phyloP scores from a whole-genome alignment of 176 grass and related monocot species.

The Musa itinerans region DNA sequence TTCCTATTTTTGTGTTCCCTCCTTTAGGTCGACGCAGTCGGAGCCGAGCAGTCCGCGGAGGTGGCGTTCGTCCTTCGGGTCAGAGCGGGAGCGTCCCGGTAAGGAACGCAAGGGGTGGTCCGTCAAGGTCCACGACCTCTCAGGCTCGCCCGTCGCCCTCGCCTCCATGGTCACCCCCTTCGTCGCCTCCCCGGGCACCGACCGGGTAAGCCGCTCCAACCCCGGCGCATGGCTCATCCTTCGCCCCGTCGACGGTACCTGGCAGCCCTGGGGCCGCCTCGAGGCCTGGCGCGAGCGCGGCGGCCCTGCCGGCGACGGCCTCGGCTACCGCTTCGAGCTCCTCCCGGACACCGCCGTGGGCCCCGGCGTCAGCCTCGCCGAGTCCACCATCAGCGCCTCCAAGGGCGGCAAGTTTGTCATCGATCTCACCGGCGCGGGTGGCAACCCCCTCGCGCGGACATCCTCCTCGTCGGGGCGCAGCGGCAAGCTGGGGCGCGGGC shows the following conservation, averaged over 20 bases:
- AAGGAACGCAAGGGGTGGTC: conserved; percentile 99
- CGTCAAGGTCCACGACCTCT: conserved; percentile 89
- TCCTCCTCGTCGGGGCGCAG: conserved; percentile 56
- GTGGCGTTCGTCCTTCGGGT: conserved; percentile 32
- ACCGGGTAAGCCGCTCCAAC: conserved; percentile 80
- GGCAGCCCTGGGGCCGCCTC: conserved; percentile 84
- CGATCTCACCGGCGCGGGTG: conserved; percentile 49
- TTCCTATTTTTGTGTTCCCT: neutral
- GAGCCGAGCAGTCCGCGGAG: conserved; percentile 23
- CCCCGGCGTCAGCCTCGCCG: conserved; percentile 40
- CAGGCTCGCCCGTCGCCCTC: conserved; percentile 76
- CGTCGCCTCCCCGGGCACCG: conserved; percentile 71
- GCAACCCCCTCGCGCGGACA: conserved; percentile 32
- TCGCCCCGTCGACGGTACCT: conserved; percentile 57
- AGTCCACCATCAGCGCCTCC: conserved; percentile 41
- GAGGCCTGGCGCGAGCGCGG: conserved; percentile 92
- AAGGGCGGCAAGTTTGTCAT: conserved; percentile 88
- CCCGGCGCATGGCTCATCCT: conserved; percentile 95
- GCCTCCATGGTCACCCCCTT: conserved; percentile 96
- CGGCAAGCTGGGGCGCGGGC: conserved; percentile 46
- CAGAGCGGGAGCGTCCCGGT: conserved; percentile 26
- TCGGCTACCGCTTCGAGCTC: conserved; percentile 80
- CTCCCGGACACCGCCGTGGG: conserved; percentile 40
- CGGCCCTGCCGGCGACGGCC: conserved; percentile 44
- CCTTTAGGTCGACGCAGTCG: conserved; percentile 30